phyloP scores from a whole-genome alignment of 306 rosid species.

The Abrus precatorius region DNA sequence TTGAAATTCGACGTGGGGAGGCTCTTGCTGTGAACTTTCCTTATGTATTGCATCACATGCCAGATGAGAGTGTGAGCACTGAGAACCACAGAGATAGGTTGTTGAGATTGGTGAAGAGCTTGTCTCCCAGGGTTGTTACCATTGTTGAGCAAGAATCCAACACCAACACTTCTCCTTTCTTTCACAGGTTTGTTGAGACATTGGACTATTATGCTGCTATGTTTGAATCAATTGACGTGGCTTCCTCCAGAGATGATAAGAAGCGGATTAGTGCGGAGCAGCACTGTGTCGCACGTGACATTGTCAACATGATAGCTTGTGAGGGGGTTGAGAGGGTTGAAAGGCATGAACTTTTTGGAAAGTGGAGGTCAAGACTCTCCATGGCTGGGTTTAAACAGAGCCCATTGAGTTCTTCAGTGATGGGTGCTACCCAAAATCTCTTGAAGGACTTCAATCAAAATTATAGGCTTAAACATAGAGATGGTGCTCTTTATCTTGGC shows the following conservation, averaged over 20 bases:
- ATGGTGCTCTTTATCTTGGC: slow-evolving; percentile 71
- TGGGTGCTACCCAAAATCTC: slow-evolving; percentile 47
- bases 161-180: slow-evolving; percentile 88
- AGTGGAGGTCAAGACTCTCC: slow-evolving; percentile 77
- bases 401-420: slow-evolving; percentile 65
- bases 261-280: slow-evolving; percentile 76
- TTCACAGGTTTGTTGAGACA: slow-evolving; percentile 69
- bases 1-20: slow-evolving; percentile 65
- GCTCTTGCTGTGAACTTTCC: slow-evolving; percentile 85
- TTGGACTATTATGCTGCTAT: slow-evolving; percentile 80
- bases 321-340: slow-evolving; percentile 91
- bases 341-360: slow-evolving; percentile 79
- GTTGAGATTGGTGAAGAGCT: slow-evolving; percentile 76
- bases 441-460: slow-evolving; percentile 63
- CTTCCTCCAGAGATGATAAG: slow-evolving; percentile 61
- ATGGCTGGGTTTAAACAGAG: slow-evolving; percentile 78
- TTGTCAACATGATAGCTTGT: slow-evolving; percentile 93
- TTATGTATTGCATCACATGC: slow-evolving; percentile 87
- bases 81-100: slow-evolving; percentile 83
- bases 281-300: slow-evolving; percentile 91
- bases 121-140: slow-evolving; percentile 83
- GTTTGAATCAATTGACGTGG: slow-evolving; percentile 86
- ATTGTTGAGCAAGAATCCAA: slow-evolving; percentile 93
- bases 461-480: slow-evolving; percentile 56
- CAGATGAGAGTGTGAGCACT: slow-evolving; percentile 92